A percentile compares a stretch with the other conserved stretches of the same genome.
Conservation (phyloP, 441 rosid species). For the Breynia disticha region DNA sequence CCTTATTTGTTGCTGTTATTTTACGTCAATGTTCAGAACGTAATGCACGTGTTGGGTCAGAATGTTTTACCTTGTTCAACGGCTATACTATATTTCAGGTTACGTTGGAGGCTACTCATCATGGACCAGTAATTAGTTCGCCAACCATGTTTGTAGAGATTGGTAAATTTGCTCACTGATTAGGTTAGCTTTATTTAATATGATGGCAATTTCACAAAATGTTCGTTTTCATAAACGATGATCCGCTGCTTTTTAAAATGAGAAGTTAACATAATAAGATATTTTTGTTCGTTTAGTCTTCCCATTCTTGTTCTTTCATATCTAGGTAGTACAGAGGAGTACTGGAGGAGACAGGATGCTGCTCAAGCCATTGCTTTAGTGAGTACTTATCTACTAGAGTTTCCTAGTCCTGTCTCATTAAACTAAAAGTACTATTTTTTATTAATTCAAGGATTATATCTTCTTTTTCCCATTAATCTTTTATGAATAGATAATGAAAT, state of each 20-base stretch:
- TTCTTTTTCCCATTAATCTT: not conserved
- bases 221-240: not conserved
- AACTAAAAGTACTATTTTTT: not conserved
- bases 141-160: conserved; percentile 80
- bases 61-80: conserved; percentile 1
- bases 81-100: conserved; percentile 28
- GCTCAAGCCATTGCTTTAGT: conserved; percentile 69
- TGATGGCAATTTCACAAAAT: not conserved
- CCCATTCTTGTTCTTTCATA: conserved; percentile 13
- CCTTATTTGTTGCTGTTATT: too few species aligned
- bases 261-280: conserved; percentile 1
- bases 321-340: conserved; percentile 75
- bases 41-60: too few species aligned
- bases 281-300: not conserved
- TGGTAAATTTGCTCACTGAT: conserved; percentile 24
- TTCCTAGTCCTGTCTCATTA: not conserved
- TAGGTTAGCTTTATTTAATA: not conserved
- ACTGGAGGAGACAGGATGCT: conserved; percentile 74
- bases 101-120: conserved; percentile 80
- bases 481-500: not conserved
- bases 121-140: conserved; percentile 63
- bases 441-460: not conserved
- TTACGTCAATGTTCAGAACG: too few species aligned
- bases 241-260: not conserved
- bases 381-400: conserved; percentile 18